Percentiles rank a stretch among this genome's conserved stretches.
Conservation (phyloP, 2,329 filamentous ascomycete genomes). For the Tolypocladium inflatum region DNA sequence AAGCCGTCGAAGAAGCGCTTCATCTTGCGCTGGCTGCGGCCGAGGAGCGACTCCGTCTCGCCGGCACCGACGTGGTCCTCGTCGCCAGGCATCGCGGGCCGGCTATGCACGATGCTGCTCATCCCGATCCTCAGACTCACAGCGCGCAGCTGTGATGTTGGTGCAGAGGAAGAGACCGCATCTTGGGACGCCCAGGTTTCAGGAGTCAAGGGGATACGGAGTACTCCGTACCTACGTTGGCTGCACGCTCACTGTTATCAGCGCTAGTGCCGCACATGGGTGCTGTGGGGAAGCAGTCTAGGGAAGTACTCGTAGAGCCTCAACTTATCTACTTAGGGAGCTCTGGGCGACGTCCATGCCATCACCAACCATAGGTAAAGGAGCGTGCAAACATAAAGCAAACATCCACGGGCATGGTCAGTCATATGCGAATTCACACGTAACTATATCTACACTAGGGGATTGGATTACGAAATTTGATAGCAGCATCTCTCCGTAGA, state of each 20-base stretch:
- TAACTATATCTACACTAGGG: no score
- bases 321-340: no score
- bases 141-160: background rate
- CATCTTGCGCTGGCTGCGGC: conserved; percentile 35
- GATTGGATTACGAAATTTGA: no score
- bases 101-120: background rate
- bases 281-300: background rate
- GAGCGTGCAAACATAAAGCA: no score
- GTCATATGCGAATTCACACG: no score
- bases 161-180: background rate
- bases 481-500: no score
- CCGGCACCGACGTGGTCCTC: conserved; percentile 4
- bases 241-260: background rate
- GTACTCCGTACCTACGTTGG: no score
- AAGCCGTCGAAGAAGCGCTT: conserved; percentile 52
- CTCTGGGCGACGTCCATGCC: no score
- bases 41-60: conserved; percentile 31
- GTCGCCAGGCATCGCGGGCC: conserved; percentile 3
- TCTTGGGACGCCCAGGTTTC: background rate
- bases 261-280: background rate
- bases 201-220: no score
- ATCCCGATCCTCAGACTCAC: background rate
- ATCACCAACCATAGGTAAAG: no score
- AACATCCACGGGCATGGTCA: no score
- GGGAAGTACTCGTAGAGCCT: no score